These are phyloP conservation scores for Hypoxylon sp. DNA, from an alignment of 2,329 filamentous ascomycete species.

Conservation along the genomic window DNA sequence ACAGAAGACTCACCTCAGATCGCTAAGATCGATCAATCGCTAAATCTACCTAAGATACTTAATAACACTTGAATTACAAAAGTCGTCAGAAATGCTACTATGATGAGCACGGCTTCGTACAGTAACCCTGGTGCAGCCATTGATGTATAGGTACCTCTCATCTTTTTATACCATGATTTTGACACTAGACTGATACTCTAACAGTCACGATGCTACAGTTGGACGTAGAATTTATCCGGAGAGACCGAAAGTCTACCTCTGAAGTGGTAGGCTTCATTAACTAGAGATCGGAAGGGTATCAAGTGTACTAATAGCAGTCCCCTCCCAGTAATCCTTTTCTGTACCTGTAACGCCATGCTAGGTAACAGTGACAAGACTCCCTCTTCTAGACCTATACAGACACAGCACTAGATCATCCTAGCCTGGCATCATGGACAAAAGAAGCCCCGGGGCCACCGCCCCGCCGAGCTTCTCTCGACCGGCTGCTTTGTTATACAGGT, in stretches of 20 bases:
- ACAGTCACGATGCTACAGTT: not conserved
- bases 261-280: not conserved
- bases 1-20: slow-evolving; percentile 5
- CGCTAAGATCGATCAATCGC: slow-evolving; percentile 26
- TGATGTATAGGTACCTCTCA: no score
- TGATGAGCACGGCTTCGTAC: no score
- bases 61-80: no score
- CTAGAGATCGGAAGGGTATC: not conserved
- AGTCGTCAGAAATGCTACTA: no score
- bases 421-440: not conserved
- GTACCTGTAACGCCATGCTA: not conserved
- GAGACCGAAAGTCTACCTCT: not conserved
- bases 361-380: not conserved
- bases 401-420: not conserved
- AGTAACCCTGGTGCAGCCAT: no score
- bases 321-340: not conserved
- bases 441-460: not conserved
- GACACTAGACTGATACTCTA: no score
- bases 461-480: not conserved
- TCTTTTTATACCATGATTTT: no score
- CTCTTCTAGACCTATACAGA: not conserved
- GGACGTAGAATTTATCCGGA: no score
- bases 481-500: not conserved
- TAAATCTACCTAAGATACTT: slow-evolving; percentile 17
- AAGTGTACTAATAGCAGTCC: not conserved